Evolutionary conservation across 495 filamentous ascomycete species (phyloP).

Genomic region (Pseudevernia furfuracea): DNA sequence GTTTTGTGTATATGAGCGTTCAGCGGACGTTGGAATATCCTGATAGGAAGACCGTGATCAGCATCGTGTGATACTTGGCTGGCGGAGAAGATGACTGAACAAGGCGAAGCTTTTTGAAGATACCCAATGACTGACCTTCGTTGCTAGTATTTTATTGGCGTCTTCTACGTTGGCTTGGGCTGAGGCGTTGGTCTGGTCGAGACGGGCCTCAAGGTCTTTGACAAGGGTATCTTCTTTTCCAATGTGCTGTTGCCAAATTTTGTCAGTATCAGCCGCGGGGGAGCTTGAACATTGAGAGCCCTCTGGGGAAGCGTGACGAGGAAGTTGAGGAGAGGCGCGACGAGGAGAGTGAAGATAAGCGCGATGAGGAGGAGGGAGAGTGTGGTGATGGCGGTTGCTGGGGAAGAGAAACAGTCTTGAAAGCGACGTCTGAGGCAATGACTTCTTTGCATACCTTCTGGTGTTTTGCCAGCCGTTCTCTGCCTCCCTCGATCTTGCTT

Average conservation of each 20-base stretch:
- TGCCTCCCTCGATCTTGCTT: conserved; percentile 40
- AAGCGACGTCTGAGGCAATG: not conserved
- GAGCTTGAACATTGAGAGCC: not conserved
- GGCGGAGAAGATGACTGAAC: not conserved
- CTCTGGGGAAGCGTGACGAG: not conserved
- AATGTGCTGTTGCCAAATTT: conserved; percentile 38
- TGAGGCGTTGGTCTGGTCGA: conserved; percentile 33
- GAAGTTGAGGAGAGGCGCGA: not conserved
- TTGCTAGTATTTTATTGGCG: not conserved
- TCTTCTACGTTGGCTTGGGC: not conserved
- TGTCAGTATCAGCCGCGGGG: conserved; percentile 3
- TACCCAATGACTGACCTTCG: conserved; percentile 11
- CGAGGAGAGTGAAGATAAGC: not conserved
- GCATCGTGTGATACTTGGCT: not conserved
- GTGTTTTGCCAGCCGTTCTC: conserved; percentile 40
- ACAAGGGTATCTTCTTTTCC: conserved; percentile 53
- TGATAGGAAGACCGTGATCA: not conserved
- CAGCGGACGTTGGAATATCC: conserved; percentile 36
- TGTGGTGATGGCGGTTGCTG: conserved; percentile 1
- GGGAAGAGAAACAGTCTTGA: conserved; percentile 4
- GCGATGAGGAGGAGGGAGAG: conserved; percentile 3
- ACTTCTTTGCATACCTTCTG: conserved; percentile 38
- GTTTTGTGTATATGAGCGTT: conserved; percentile 58
- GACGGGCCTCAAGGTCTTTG: conserved; percentile 49
- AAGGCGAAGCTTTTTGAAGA: not conserved